phyloP scores from a whole-genome alignment of 208 protist species.

The Angomonas ambiguus region DNA sequence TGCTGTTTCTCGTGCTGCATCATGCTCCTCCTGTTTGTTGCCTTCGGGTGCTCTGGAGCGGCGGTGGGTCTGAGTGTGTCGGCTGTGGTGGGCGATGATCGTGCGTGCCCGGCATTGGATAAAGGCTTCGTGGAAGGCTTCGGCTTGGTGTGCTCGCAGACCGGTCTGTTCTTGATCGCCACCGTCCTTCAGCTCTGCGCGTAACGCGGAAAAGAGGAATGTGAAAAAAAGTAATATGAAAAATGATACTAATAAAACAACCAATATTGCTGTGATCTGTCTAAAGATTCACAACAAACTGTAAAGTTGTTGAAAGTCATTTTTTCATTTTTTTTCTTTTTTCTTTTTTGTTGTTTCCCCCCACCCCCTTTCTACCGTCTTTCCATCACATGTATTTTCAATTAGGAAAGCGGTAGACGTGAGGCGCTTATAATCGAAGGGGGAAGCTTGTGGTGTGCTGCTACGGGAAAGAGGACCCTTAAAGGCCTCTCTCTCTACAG shows the following conservation, averaged over 20 bases:
- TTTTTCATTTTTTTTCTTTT: background rate
- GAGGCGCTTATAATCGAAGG: too few relatives aligned
- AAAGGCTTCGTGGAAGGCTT: conserved; percentile 13
- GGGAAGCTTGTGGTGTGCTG: too few relatives aligned
- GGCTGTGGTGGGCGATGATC: conserved; percentile 9
- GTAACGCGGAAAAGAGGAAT: conserved; percentile 7
- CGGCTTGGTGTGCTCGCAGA: conserved; percentile 5
- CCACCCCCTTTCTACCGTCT: background rate
- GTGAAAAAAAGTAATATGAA: background rate
- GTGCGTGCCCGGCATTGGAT: background rate
- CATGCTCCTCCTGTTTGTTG: conserved; percentile 4
- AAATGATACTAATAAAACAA: background rate
- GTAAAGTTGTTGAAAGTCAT: background rate
- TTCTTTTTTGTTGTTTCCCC: background rate
- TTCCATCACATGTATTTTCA: conserved; percentile 5
- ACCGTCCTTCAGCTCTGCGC: conserved; percentile 14
- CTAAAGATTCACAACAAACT: too few relatives aligned
- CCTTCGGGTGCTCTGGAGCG: conserved; percentile 12
- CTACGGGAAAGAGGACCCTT: too few relatives aligned
- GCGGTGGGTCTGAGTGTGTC: conserved; percentile 2
- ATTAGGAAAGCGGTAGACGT: background rate
- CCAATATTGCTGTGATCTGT: too few relatives aligned
- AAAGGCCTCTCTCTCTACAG: too few relatives aligned
- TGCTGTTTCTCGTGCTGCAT: background rate
- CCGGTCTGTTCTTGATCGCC: conserved; percentile 9